Base-by-base conservation (phyloP, 352 stramenopile species). In the Globisporangium camurandrum region DNA sequence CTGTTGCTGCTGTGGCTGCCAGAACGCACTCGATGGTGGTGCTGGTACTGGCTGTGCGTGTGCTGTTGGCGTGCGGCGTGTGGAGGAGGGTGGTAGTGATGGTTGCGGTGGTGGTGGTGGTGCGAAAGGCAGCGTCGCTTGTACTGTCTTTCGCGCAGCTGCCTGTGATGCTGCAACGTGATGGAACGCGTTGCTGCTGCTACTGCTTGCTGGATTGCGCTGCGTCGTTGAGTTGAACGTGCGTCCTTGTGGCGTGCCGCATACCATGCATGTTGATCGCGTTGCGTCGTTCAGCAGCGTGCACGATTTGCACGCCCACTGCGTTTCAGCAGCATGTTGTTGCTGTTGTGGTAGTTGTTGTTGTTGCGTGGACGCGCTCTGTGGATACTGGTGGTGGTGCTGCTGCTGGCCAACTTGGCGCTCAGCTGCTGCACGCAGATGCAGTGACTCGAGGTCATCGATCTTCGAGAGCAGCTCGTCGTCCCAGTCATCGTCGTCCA, bases 381-480 rank as follows among this genome's bases (percentile, higher is more conserved):
- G 44, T 30, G 17, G 9, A 3, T 50, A 23, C 1, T 38, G 24
- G 11, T 44, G 19, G 4, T 54, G 40, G 20, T 45, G 31, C 30
- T 51, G 39, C 36, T 31, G 51, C 36, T 53, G 42, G 3, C 16
- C 33, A 4, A 12, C 24, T 40, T 37, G 54, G 9, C 49, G 46
- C 37, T 56, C 11, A 17, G 34, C 45, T 33, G 42, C 26, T 24
- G 39, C 56, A 43, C 61, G 41, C 40, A 83, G 31, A 26, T 79
- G 71, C 17, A 58, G 57, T 43, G 66, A 61, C 61, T 89, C 76
- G 24, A 91, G 59, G 60, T 74, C 69, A 31, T 70, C 64, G 51
- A 91, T 75, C 63, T 83, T 67, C 26, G 66, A 82, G 57, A 81
- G 64, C 44, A 93, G 58, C 55, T 71, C 80, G 61, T 91, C 83